Evolutionary conservation across 2,329 filamentous ascomycete genomes (phyloP).

Genomic region (Canariomyces notabilis): DNA sequence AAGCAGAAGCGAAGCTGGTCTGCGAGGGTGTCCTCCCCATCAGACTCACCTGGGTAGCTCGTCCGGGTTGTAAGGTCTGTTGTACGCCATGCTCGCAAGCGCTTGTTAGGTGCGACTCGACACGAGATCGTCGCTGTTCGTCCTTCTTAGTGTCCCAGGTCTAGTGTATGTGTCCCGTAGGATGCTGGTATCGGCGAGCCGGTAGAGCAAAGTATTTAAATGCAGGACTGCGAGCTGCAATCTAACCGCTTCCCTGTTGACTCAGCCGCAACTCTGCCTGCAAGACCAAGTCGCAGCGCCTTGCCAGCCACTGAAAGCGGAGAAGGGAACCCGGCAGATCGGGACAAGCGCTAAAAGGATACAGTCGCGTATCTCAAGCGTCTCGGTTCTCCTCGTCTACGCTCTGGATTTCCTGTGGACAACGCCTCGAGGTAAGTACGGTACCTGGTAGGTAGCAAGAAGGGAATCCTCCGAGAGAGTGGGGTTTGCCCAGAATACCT

Average conservation of each 20-base stretch:
- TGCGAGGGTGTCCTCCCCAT: slow-evolving; percentile 1
- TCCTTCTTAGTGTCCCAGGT: slow-evolving; percentile 19
- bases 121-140: slow-evolving; percentile 13
- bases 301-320: slow-evolving; percentile 1
- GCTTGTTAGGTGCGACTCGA: slow-evolving; percentile 3
- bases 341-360: neutral
- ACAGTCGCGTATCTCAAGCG: too few species aligned
- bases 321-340: neutral
- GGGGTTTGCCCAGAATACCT: neutral
- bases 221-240: neutral
- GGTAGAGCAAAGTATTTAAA: slow-evolving; percentile 11
- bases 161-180: slow-evolving; percentile 3
- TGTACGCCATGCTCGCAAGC: slow-evolving; percentile 72
- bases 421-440: too few species aligned
- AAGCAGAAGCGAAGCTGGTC: too few species aligned
- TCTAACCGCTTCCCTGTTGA: slow-evolving; percentile 3
- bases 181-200: neutral
- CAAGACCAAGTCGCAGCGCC: neutral
- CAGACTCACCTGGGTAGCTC: slow-evolving; percentile 77
- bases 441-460: too few species aligned
- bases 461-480: neutral
- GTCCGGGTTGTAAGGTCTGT: slow-evolving; percentile 87
- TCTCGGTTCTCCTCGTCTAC: too few species aligned
- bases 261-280: slow-evolving; percentile 13
- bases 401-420: too few species aligned